A percentile compares a stretch with the other conserved stretches of the same genome.
Evolutionary conservation across 208 protist genomes (phyloP).

Genomic region (Leishmania amazonensis): DNA sequence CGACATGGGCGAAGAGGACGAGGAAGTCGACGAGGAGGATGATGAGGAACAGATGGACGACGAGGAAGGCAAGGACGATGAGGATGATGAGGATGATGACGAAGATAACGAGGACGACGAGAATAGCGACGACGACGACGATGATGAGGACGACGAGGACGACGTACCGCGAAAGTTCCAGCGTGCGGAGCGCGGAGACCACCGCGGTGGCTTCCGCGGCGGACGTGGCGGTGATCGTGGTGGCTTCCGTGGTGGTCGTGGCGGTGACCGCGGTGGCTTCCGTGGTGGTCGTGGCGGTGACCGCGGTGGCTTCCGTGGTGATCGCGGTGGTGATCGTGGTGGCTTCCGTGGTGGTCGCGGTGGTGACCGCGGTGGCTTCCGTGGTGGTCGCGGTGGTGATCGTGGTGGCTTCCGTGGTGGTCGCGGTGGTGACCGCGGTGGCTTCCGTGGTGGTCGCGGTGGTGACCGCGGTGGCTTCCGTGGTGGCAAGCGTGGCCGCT

Average conservation of each 20-base stretch:
- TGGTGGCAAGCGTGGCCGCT: conserved; percentile 40
- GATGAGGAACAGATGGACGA: conserved; percentile 28
- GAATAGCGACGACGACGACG: conserved; percentile 39
- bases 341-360: conserved; percentile 54
- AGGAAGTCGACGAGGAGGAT: conserved; percentile 28
- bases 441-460: conserved; percentile 47
- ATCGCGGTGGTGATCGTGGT: conserved; percentile 67
- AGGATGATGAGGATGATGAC: conserved; percentile 20
- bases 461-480: conserved; percentile 62
- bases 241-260: conserved; percentile 48
- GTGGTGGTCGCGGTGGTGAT: conserved; percentile 37
- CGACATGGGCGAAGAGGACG: conserved; percentile 10
- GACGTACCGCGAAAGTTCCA: conserved; percentile 78
- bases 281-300: conserved; percentile 60
- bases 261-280: conserved; percentile 48
- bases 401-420: conserved; percentile 12
- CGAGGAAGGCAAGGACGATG: conserved; percentile 29
- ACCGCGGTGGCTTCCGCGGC: conserved; percentile 37
- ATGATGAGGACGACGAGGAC: conserved; percentile 42
- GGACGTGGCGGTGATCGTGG: conserved; percentile 45
- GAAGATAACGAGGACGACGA: conserved; percentile 41
- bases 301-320: conserved; percentile 59
- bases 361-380: conserved; percentile 68
- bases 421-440: conserved; percentile 15
- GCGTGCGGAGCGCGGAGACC: conserved; percentile 61